Conservation (phyloP, 1,284 basidiomycete species). For the Agaricales sp. region DNA sequence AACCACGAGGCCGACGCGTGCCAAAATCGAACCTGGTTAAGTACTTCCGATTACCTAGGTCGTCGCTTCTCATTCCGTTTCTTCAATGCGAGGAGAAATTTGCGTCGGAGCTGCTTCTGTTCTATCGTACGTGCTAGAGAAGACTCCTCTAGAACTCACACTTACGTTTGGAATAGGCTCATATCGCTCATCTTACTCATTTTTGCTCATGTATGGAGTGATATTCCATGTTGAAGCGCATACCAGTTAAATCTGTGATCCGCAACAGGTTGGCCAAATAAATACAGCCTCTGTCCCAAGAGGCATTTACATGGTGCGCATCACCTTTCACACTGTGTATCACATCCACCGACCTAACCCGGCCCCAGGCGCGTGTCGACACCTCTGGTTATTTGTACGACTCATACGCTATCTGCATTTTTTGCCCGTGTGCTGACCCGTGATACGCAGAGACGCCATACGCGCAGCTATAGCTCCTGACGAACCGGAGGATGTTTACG, state of each 20-base stretch:
- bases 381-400: slow-evolving; percentile 58
- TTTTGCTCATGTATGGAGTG: slow-evolving; percentile 59
- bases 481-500: slow-evolving; percentile 55
- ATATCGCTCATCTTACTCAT: slow-evolving; percentile 60
- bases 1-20: not conserved
- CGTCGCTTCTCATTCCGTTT: slow-evolving; percentile 12
- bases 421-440: slow-evolving; percentile 9
- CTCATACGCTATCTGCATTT: slow-evolving; percentile 7
- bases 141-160: slow-evolving; percentile 9
- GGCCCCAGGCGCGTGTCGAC: slow-evolving; percentile 59
- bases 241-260: slow-evolving; percentile 7
- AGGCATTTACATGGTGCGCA: slow-evolving; percentile 56
- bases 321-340: slow-evolving; percentile 4
- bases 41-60: not conserved
- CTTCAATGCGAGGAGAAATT: slow-evolving; percentile 55
- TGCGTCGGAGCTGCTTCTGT: slow-evolving; percentile 59
- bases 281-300: slow-evolving; percentile 64
- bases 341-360: too few species aligned
- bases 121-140: slow-evolving; percentile 48
- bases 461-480: slow-evolving; percentile 36
- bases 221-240: slow-evolving; percentile 11
- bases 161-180: slow-evolving; percentile 33
- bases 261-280: slow-evolving; percentile 65
- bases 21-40: not conserved
- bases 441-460: slow-evolving; percentile 35